Percentiles rank a stretch among this genome's conserved stretches.
These are phyloP conservation scores for Allantophomopsis cytisporea DNA, from an alignment of 2,329 filamentous ascomycete genomes.

Conservation along the genomic window DNA sequence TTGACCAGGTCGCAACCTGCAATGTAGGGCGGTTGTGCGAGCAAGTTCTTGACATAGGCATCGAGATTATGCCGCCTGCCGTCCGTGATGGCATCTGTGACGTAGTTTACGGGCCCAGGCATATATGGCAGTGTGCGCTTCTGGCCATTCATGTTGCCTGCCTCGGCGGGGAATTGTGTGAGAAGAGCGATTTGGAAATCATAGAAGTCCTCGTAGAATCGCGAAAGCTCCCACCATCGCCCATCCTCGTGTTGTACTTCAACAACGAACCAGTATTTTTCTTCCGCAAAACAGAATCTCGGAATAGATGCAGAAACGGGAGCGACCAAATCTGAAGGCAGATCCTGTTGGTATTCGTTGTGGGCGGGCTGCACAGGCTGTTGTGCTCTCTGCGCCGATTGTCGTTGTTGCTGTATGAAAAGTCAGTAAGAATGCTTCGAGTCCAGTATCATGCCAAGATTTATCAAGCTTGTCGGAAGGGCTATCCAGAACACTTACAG, in stretches of 20 bases:
- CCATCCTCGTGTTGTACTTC: conserved; percentile 85
- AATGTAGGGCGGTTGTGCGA: conserved; percentile 75
- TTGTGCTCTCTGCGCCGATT: conserved; percentile 9
- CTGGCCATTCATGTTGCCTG: conserved; percentile 69
- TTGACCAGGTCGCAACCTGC: conserved; percentile 72
- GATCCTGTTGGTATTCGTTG: too few species aligned
- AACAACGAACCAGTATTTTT: conserved; percentile 98
- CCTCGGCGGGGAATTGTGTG: conserved; percentile 83
- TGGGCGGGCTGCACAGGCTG: conserved; percentile 9
- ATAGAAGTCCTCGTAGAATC: conserved; percentile 98
- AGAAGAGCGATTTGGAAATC: conserved; percentile 95
- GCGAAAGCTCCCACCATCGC: conserved; percentile 80
- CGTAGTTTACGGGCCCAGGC: conserved; percentile 94
- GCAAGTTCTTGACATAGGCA: conserved; percentile 85
- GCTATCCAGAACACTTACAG: conserved; percentile 23
- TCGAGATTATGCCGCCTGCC: conserved; percentile 86
- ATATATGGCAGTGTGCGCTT: conserved; percentile 86
- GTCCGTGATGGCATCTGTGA: conserved; percentile 95
- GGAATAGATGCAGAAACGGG: conserved; percentile 78
- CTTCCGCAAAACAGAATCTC: conserved; percentile 87
- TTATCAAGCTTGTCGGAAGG: too few species aligned
- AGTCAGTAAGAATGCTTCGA: not conserved
- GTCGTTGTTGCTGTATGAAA: conserved; percentile 1
- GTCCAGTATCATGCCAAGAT: too few species aligned
- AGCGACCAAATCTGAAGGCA: conserved; percentile 44